Evolutionary conservation across 129 eudicot species (phyloP), one percentile per base, ranked within the genome.

Genomic region (Rutidosis leptorrhynchoides): DNA sequence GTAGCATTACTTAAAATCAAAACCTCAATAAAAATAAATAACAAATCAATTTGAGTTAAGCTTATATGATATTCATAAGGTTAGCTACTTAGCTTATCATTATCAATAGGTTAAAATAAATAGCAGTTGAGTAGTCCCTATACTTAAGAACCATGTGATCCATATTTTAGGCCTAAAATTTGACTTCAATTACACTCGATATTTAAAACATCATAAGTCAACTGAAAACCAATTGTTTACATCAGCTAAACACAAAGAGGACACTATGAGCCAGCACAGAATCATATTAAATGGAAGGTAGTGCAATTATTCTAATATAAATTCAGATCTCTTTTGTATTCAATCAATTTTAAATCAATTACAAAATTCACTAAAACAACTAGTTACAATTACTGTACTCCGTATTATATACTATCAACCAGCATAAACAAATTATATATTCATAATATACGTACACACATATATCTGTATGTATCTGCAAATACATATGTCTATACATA

Each of bases 261-360:
- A 20, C 15, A 57, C 6, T 10, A 65, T 57, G 17, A 1, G 9
- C 42, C 29, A 48, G 64, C 37, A n/a, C 3, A 1, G 49, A 74
- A 29, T 42, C 51, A 49, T 11, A 40, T 64, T 17, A 46, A 3
- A 27, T 43, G 28, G 29, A 25, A 69, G 22, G 46, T 64, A 20
- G 63, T 12, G 71, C 4, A 19, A n/a, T 6, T 56, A 64, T 26
- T 40, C 37, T 12, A 43, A 64, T 64, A 42, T 9, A 27, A 19
- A 26, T 26, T 14, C 49, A 27, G 66, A 74, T 74, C 59, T 25
- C 52, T 42, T 65, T 16, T 65, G 52, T 29, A 45, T 42, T 52
- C 12, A 40, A 1, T 42, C 20, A 15, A 63, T 12, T n/a, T n/a
- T n/a, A n/a, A n/a, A n/a, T n/a, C n/a, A n/a, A 35, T 14, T 17